Evolutionary conservation across 352 stramenopile genomes (phyloP), one percentile per base, ranked within the genome.

Genomic region (Phytopythium aichiense): DNA sequence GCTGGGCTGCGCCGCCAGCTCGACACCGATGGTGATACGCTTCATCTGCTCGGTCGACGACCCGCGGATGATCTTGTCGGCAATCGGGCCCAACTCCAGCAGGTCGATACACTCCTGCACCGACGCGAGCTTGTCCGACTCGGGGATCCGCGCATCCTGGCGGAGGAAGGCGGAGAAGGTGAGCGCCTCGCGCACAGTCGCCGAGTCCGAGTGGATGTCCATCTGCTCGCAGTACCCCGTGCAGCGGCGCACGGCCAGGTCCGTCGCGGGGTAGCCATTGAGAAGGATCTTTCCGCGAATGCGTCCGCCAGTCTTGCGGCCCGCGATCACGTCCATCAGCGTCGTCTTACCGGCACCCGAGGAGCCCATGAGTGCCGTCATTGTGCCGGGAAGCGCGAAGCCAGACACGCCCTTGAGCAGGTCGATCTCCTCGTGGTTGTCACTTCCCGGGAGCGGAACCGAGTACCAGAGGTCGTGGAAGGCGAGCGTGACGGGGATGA

Each of bases 281-380:
- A 98, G 59, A 20, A 79, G 63, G 60, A 98, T 84, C 16, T 92
- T 70, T 20, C 93, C 92, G 16, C 65, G 64, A 45, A 76, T 98
- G 82, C 61, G 95, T 81, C 18, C 95, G 23, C 74, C 76, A 20
- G 72, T 90, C 71, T 98, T 98, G 53, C 92, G 75, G 16, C 93
- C 69, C 1, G 91, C 87, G 43, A 98, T 87, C 4, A 98, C 90
- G 72, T 98, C 91, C 63, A 96, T 85, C 7, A 98, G 72, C 11
- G 65, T 71, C 9, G 65, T 71, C 67, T 98, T 97, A 2, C 90
- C 89, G 56, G 85, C 79, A 51, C 83, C 81, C 1, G 70, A 78
- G 0, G 74, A 74, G 13, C 79, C 79, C 71, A 86, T 84, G 12
- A 89, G 65, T 2, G 77, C 77, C 2, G 73, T 79, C 55, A 88